Conservation (phyloP, 768 basidiomycete genomes). For the Suillus fuscotomentosus region DNA sequence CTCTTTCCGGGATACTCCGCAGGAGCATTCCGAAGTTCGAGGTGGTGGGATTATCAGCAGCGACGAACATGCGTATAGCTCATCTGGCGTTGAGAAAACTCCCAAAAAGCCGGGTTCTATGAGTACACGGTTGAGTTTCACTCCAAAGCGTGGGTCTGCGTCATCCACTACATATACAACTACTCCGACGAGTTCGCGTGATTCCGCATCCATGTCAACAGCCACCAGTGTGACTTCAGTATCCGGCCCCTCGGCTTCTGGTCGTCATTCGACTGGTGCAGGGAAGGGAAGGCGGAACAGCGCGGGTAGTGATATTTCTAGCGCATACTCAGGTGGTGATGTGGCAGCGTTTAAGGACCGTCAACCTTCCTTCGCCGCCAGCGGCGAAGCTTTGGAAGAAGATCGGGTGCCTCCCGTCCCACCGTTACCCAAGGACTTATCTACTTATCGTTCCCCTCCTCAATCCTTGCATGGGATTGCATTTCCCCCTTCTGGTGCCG, state of each 20-base stretch:
- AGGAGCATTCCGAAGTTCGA: constrained; percentile 42
- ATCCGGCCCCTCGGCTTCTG: constrained; percentile 57
- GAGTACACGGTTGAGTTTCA: constrained; percentile 68
- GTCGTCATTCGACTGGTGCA: constrained; percentile 61
- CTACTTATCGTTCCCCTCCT: constrained; percentile 72
- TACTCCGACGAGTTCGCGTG: constrained; percentile 81
- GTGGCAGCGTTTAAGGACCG: constrained; percentile 65
- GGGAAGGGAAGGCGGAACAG: constrained; percentile 76
- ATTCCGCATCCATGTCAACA: constrained; percentile 80
- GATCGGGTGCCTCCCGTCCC: constrained; percentile 87
- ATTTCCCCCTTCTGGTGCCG: constrained; percentile 46
- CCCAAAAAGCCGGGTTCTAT: constrained; percentile 60
- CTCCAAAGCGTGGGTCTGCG: constrained; percentile 84
- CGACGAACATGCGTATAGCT: constrained; percentile 52
- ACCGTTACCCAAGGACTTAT: constrained; percentile 86
- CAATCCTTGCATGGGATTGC: constrained; percentile 53
- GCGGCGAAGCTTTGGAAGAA: constrained; percentile 61
- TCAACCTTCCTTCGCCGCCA: constrained; percentile 55
- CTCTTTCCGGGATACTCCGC: constrained; percentile 30
- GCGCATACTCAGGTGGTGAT: constrained; percentile 64
- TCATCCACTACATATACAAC: constrained; percentile 86
- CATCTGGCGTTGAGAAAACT: constrained; percentile 56
- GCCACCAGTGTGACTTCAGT: constrained; percentile 77
- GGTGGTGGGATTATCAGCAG: constrained; percentile 48
- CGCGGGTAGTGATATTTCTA: constrained; percentile 82